phyloP scores from a whole-genome alignment of 345 rosid genomes.

The Gossypium stocksii region DNA sequence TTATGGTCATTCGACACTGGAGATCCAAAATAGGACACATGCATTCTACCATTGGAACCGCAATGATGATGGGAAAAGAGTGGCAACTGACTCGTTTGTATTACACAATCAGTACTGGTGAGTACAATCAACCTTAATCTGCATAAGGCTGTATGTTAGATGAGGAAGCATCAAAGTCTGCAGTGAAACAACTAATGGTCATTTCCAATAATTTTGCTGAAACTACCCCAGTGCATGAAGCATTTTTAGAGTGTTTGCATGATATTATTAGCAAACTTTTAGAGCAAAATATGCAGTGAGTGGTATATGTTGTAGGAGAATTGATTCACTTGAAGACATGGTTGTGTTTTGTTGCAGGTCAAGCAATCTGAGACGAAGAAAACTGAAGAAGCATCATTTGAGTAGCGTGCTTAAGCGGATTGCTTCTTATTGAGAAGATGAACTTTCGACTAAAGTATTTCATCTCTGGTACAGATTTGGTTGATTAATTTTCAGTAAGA shows the following conservation, averaged over 20 bases:
- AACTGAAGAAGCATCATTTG: conserved; percentile 50
- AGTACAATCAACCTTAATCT: conserved; percentile 15
- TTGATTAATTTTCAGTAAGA: background rate
- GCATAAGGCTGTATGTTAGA: background rate
- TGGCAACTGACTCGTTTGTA: conserved; percentile 56
- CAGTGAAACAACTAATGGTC: too few species aligned
- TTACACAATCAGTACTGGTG: conserved; percentile 79
- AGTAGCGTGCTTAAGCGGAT: conserved; percentile 29
- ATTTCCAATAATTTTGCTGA: too few species aligned
- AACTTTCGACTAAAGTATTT: background rate
- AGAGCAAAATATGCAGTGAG: background rate
- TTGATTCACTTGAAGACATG: background rate
- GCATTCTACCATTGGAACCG: conserved; percentile 94
- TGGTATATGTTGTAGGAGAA: background rate
- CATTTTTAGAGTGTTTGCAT: background rate
- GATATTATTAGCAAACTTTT: background rate
- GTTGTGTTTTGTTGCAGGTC: conserved; percentile 39
- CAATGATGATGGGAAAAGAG: conserved; percentile 80
- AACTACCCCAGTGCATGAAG: too few species aligned
- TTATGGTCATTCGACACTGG: conserved; percentile 84
- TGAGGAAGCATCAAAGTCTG: too few species aligned
- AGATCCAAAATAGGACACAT: conserved; percentile 80
- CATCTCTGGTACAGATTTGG: background rate
- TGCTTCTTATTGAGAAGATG: conserved; percentile 11
- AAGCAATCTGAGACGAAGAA: conserved; percentile 55